Conservation (phyloP, 129 eudicot species). For the Flaveria trinervia region DNA sequence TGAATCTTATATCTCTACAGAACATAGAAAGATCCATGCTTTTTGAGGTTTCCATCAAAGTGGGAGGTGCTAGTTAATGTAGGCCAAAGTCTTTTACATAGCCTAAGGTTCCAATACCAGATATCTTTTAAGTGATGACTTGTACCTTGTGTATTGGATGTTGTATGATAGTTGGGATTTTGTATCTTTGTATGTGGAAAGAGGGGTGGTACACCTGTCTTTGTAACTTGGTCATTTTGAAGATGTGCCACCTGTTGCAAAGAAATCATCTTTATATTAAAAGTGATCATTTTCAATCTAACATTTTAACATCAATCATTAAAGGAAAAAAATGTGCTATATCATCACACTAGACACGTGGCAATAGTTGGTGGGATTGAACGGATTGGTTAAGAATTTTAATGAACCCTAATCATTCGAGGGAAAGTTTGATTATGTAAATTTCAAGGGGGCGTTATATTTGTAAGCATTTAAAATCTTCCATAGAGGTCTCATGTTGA, state of each 20-base stretch:
- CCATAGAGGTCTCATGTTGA: too few relatives aligned
- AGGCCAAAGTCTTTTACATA: slow-evolving; percentile 22
- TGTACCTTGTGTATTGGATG: slow-evolving; percentile 4
- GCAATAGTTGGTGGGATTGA: not conserved
- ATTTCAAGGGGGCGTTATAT: rapidly evolving
- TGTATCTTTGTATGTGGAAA: not conserved
- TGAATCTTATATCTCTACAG: slow-evolving; percentile 19
- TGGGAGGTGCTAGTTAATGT: slow-evolving; percentile 36
- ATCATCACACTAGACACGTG: not conserved
- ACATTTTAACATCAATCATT: slow-evolving; percentile 20
- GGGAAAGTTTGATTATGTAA: too few relatives aligned
- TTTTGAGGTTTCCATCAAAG: slow-evolving; percentile 30
- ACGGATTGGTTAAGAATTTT: not conserved
- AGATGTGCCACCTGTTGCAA: slow-evolving; percentile 25
- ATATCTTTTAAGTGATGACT: not conserved
- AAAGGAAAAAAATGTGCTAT: slow-evolving; percentile 5
- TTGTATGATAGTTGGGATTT: not conserved
- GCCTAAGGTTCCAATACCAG: slow-evolving; percentile 6
- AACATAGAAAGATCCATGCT: slow-evolving; percentile 11
- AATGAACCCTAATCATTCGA: too few relatives aligned
- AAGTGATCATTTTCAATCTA: slow-evolving; percentile 17
- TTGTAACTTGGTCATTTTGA: slow-evolving; percentile 6
- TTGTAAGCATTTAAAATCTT: too few relatives aligned
- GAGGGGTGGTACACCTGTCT: slow-evolving; percentile 12
- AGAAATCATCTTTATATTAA: slow-evolving; percentile 6